Conservation (phyloP, 140 eudicot species). For the Bidens hawaiensis region DNA sequence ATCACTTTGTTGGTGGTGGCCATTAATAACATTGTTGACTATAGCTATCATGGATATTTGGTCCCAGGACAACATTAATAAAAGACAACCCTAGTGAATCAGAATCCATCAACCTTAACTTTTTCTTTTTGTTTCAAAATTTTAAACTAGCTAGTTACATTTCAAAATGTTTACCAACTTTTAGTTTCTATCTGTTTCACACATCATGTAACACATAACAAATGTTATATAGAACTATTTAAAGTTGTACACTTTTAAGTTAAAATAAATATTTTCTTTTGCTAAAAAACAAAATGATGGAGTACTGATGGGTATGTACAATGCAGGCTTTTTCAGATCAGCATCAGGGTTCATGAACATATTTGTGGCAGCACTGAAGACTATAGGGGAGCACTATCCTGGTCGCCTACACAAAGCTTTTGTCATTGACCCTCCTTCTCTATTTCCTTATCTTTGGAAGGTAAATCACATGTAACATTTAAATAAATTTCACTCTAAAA, state of each 20-base stretch:
- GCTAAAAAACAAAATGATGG: conserved; percentile 3
- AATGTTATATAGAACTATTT: background rate
- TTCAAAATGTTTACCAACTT: conserved; percentile 3
- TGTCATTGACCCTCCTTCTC: conserved; percentile 94
- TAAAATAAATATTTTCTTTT: background rate
- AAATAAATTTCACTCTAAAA: background rate
- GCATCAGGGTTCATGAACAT: conserved; percentile 96
- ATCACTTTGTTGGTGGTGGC: conserved; percentile 28
- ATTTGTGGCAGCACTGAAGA: conserved; percentile 77
- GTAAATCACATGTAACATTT: conserved; percentile 27
- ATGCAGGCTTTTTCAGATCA: conserved; percentile 96
- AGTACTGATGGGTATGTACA: conserved; percentile 19
- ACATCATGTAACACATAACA: background rate
- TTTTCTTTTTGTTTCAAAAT: conserved; percentile 24
- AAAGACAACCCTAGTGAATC: conserved; percentile 28
- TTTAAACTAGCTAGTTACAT: background rate
- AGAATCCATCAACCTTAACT: conserved; percentile 19
- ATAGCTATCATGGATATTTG: conserved; percentile 35
- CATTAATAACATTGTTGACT: conserved; percentile 30
- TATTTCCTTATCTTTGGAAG: conserved; percentile 97
- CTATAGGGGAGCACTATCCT: conserved; percentile 78
- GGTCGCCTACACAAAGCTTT: conserved; percentile 85
- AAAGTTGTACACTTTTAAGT: background rate
- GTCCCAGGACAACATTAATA: conserved; percentile 39
- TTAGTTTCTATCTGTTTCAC: background rate